phyloP scores from a whole-genome alignment of 345 rosid species.

The Turnera subulata region DNA sequence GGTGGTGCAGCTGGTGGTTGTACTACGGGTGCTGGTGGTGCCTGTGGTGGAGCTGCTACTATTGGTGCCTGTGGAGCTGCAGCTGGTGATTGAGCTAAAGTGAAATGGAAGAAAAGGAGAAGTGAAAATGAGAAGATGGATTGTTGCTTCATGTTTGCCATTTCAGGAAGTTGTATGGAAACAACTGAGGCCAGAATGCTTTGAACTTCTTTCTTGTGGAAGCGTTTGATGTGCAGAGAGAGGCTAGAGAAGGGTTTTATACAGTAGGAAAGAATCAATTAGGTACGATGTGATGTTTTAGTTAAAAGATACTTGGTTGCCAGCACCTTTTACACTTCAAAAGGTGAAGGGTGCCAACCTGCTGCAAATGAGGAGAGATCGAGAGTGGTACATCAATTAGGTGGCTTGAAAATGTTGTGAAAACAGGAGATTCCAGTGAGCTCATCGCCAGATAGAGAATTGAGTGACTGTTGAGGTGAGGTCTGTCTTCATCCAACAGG shows the following conservation, averaged over 20 bases:
- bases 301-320: not conserved
- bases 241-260: not conserved
- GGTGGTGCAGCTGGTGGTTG: not conserved
- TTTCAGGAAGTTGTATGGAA: not conserved
- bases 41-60: not conserved
- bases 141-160: slow-evolving; percentile 11
- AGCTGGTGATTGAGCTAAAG: slow-evolving; percentile 13
- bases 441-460: too few species aligned
- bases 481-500: too few species aligned
- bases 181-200: not conserved
- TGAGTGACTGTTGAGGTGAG: too few species aligned
- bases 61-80: slow-evolving; percentile 12
- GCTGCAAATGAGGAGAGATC: too few species aligned
- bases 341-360: slow-evolving; percentile 2
- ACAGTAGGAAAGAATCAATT: not conserved
- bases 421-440: too few species aligned
- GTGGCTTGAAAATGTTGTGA: too few species aligned
- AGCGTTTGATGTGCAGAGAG: slow-evolving; percentile 1
- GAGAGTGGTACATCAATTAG: too few species aligned
- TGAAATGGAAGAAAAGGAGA: too few species aligned
- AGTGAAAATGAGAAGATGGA: not conserved
- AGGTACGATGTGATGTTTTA: not conserved
- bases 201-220: not conserved
- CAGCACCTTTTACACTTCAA: not conserved
- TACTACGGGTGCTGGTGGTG: not conserved